Evolutionary conservation across 1,284 basidiomycete genomes (phyloP), one percentile per base, ranked within the genome.

Genomic region (Mycena sp.): DNA sequence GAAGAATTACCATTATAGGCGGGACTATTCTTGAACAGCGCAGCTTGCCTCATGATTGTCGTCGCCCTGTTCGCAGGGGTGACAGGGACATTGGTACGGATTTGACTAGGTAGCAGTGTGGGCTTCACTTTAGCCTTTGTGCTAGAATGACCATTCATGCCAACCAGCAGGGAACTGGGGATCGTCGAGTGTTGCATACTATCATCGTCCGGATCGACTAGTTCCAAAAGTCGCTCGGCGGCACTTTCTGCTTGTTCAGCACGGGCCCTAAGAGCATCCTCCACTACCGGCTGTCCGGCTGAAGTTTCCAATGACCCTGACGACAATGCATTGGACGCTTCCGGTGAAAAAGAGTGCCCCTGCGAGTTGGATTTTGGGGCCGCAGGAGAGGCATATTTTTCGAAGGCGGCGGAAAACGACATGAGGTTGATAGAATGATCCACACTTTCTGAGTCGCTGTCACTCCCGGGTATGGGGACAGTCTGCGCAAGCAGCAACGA

Each of bases 161-260:
- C 82, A 30, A 85, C 79, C 32, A 89, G 70, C 32, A 91, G 73
- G 0, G 88, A 86, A 21, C 80, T 73, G 2, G 88, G 87, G 16
- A 89, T 81, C 17, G 81, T 77, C n/a, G 85, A 82, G 62, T 85
- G 78, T 54, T 78, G 80, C 55, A 76, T 69, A 41, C 74, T 79
- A 53, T 90, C 88, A 30, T 87, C 87, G 55, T 92, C 90, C 17
- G 89, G 85, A 65, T 93, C 91, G 21, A 91, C 89, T 23, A 94
- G 81, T 73, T 94, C 93, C 49, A 95, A 75, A 40, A 96, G 78
- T 60, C 91, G 84, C 72, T 93, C 88, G 2, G 93, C 95, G 7
- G 94, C 92, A 71, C 92, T 94, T 72, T 95, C 90, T 0, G 94
- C 95, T 73, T 96, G 94, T 67, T 92, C 92, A 3, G 94, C 94